Conservation (phyloP, 129 eudicot genomes). For the Artemisia tridentata region DNA sequence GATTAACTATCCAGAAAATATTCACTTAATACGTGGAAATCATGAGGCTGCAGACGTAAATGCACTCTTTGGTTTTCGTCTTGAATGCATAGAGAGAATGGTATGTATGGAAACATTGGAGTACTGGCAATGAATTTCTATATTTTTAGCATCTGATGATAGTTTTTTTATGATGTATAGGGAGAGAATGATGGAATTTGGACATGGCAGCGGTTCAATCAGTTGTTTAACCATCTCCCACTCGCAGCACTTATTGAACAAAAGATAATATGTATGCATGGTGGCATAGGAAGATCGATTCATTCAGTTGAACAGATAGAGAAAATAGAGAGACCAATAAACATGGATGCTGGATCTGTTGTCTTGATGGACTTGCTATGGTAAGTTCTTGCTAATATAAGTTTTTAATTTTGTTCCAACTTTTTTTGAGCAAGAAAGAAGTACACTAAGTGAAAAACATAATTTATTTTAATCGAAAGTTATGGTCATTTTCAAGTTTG, state of each 20-base stretch:
- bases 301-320: conserved; percentile 89
- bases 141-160: neutral
- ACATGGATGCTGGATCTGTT: conserved; percentile 98
- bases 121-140: neutral
- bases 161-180: conserved; percentile 38
- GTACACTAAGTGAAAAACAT: neutral
- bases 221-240: conserved; percentile 85
- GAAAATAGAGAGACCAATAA: conserved; percentile 93
- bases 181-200: conserved; percentile 98
- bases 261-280: conserved; percentile 96
- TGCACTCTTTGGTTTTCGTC: conserved; percentile 97
- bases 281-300: conserved; percentile 99
- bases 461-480: neutral
- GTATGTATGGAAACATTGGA: conserved; percentile 33
- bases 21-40: conserved; percentile 94
- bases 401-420: neutral
- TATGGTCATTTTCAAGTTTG: neutral
- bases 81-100: conserved; percentile 97
- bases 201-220: conserved; percentile 97
- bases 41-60: conserved; percentile 98
- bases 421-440: neutral
- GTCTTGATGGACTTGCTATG: conserved; percentile 91
- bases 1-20: conserved; percentile 85
- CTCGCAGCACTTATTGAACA: conserved; percentile 90
- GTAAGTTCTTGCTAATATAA: conserved; percentile 30